These are phyloP conservation scores for Epicoccum nigrum DNA, from an alignment of 2,329 filamentous ascomycete species.

Conservation along the genomic window DNA sequence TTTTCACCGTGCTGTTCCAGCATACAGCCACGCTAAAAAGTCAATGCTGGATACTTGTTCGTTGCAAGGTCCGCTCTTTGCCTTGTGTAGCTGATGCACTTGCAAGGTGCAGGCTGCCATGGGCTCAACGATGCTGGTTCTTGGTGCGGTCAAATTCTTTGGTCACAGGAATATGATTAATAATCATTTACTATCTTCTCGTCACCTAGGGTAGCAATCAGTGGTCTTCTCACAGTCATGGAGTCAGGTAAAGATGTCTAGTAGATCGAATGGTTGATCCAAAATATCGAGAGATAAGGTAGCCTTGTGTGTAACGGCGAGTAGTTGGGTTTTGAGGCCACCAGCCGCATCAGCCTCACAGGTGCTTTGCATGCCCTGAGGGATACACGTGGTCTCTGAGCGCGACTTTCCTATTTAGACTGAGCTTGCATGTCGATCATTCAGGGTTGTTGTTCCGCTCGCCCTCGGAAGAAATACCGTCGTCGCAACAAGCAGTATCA, in stretches of 20 bases:
- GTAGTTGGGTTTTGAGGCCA: constrained; percentile 3
- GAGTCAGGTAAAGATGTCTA: not conserved
- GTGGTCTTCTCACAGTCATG: not conserved
- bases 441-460: constrained; percentile 12
- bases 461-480: constrained; percentile 1
- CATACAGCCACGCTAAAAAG: not conserved
- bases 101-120: not conserved
- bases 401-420: constrained; percentile 6
- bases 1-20: not conserved
- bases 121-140: not conserved
- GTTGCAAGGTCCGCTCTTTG: constrained; percentile 3
- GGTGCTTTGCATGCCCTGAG: not conserved
- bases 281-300: not conserved
- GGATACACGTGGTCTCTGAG: constrained; percentile 3
- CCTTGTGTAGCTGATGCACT: constrained; percentile 6
- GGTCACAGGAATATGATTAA: too few relatives aligned
- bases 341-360: not conserved
- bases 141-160: too few relatives aligned
- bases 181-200: too few relatives aligned
- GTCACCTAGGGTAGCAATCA: too few relatives aligned
- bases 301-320: not conserved
- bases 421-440: constrained; percentile 12
- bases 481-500: constrained; percentile 4
- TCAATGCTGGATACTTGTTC: not conserved
- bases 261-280: not conserved